Base-by-base conservation (phyloP, 164 flowering plant species). In the Cinnamomum chago region DNA sequence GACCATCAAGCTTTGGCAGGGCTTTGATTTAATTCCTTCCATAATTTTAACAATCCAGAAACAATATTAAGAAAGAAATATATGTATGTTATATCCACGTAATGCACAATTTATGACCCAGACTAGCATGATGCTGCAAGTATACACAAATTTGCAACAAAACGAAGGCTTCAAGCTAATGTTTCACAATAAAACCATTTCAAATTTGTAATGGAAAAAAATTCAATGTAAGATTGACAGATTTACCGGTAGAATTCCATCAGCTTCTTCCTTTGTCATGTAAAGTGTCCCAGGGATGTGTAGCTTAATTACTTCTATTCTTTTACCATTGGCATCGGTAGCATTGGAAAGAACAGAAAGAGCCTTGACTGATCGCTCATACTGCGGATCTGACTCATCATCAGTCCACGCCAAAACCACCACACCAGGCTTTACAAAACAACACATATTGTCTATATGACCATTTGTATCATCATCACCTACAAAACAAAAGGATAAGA, bases 391-490 rank as follows among this genome's bases (percentile, higher is more conserved):
- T 68, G 83, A 80, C 76, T 87, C 80, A 81, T 95, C 95, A 80
- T 93, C 90, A n/a, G 97, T 93, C 99, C 99, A 95, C 13, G 99
- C 84, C 80, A 95, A 76, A 83, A 91, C 65, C 76, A 95, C 97
- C 17, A 90, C 93, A 52, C 97, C 99, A 76, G 99, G 98, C 85
- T 78, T 93, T 40, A 72, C 98, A 82, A 95, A 95, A 76, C 99
- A 95, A 87, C 99, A 95, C 92, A 95, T 90, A 77, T 93, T 95
- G 82, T 95, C 99, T 27, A 95, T 82, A 75, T 95, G 99, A 15
- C 99, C 99, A 83, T 95, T 95, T 12, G 99, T 95, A 82, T 95
- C 99, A 77, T 95, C 98, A 83, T 95, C 99, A 75, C 98, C 99
- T 95, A 87, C 62, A 67, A 65, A 65, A 23, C 15, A 60, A 50